Evolutionary conservation across 306 rosid species (phyloP), one percentile per base, ranked within the genome.

Genomic region (Cicer chorassanicum): DNA sequence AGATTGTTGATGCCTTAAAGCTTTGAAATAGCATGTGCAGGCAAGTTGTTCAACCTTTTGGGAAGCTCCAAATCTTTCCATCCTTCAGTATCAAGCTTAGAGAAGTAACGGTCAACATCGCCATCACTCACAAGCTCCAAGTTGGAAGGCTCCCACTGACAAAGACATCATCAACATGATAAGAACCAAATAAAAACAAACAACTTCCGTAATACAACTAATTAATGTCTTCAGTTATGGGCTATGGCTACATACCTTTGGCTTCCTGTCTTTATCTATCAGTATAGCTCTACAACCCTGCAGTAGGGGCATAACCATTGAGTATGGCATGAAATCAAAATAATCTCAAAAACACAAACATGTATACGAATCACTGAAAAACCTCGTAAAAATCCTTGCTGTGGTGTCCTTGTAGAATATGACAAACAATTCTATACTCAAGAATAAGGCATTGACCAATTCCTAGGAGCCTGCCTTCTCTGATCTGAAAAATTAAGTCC

Each of bases 251-350:
- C 67, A 8, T 76, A 93, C 98, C 98, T 92, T 91, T 2, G 99
- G 99, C 65, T 92, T 94, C 85, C 73, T 88, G 74, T 94, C 97
- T 72, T 94, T 92, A 72, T 91, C 99, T 76, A 88, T 59, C 72
- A 94, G 74, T 82, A 94, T 73, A 81, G 99, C 99, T 90, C 99
- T 86, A 74, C 95, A 92, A 74, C 99, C 97, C 99, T 94, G 88
- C 84, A 86, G 50, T 36, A 63, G 68, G 65, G 73, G 14, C 68
- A 76, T 70, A 14, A 34, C 15, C 15, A 24, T 53, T 60, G 41
- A 74, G 78, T 73, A 55, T 73, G n/a, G 21, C 18, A 70, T 71
- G 46, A 67, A 75, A 75, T 51, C 44, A 68, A 76, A 73, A 65
- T 9, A 65, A 73, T 42, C 19, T 24, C n/a, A 74, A 24, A 24